Evolutionary conservation across 352 stramenopile species (phyloP), one percentile per base, ranked within the genome.

Genomic region (Pythium vanterpoolii): DNA sequence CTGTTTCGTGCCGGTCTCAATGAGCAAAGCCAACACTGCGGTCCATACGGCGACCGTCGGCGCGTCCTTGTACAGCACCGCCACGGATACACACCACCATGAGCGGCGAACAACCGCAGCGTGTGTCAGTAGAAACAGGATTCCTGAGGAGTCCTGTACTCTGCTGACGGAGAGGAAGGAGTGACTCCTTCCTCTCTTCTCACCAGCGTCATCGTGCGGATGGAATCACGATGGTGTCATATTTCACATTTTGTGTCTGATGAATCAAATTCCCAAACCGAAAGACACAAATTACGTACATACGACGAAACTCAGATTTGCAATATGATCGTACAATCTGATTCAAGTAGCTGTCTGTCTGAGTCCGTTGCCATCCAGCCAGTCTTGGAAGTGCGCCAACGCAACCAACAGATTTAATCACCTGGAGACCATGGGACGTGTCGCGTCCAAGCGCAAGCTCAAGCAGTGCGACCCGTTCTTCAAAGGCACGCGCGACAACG

Each of bases 391-490:
- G n/a, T n/a, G n/a, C n/a, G n/a, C n/a, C 19, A 48, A 30, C 18
- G 21, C 28, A 3, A 34, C 23, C 31, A 47, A 26, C 10, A 38
- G 6, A 27, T 14, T 7, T 0, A 26, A 19, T 9, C 36, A 43
- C 11, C n/a, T n/a, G 8, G 36, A 19, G 0, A 58, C 18, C 48
- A 91, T 92, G 85, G 84, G 82, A 1, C 80, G 82, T 28, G 72
- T 94, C 42, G 71, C 64, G 33, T 71, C 70, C 42, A 94, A 94
- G 74, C 80, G 82, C 63, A 94, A 94, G 74, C 69, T 94, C 45
- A 94, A 94, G 77, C 71, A 86, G 58, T 90, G 80, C 72, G 85
- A 94, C 54, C 85, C 85, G 61, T 92, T 92, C 74, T 94, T 92
- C 66, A 91, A 92, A 66, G 85, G 82, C 28, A 86, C 79, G 64